phyloP scores from a whole-genome alignment of 2,329 filamentous ascomycete species.

The Botrytis deweyae region DNA sequence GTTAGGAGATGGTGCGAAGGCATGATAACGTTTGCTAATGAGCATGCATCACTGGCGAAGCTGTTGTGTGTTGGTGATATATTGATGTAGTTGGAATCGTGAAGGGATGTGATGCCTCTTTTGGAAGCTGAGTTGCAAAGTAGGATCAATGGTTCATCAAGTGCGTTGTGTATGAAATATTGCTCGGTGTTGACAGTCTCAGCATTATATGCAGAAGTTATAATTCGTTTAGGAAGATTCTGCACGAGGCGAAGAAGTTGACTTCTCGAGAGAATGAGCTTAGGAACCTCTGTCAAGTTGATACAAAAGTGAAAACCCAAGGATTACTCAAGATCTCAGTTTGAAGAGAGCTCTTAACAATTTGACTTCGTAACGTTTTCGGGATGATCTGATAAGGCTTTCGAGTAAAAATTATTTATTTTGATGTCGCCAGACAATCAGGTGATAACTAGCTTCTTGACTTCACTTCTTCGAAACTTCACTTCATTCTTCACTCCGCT shows the following conservation, averaged over 20 bases:
- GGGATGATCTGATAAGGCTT: neutral
- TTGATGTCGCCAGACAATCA: neutral
- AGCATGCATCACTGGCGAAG: neutral
- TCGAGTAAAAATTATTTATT: neutral
- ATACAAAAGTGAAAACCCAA: neutral
- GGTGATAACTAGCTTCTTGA: neutral
- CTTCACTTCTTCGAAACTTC: conserved; percentile 5
- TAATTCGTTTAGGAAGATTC: too few relatives aligned
- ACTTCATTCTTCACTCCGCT: neutral
- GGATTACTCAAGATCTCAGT: neutral
- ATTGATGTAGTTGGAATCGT: neutral
- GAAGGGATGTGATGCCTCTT: neutral
- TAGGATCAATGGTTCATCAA: neutral
- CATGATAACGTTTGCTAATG: neutral
- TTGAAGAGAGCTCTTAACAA: neutral
- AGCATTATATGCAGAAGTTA: neutral
- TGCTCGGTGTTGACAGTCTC: neutral
- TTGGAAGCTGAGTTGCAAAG: neutral
- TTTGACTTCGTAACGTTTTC: neutral
- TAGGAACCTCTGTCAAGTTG: neutral
- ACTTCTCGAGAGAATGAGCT: neutral
- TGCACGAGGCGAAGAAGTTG: neutral
- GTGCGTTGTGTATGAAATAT: neutral
- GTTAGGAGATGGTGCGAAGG: neutral
- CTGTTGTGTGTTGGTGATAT: neutral